Evolutionary conservation across 176 grass and related monocot species (phyloP), one percentile per base, ranked within the genome.

Genomic region (Microstegium vimineum): DNA sequence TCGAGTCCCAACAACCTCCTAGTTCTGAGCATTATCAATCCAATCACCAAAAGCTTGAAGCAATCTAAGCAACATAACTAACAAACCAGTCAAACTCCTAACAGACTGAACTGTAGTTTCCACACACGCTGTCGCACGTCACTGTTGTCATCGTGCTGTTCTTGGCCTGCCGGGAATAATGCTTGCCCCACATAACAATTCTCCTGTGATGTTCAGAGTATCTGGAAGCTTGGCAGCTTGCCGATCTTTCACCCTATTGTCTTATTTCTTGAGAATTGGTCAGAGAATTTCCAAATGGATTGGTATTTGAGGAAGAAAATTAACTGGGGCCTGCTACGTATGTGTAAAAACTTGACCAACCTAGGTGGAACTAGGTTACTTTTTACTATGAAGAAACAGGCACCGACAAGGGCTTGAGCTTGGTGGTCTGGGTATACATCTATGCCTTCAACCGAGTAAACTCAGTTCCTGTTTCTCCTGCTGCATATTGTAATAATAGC

Each of bases 151-250:
- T 54, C 1, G 18, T 54, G 49, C 49, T 54, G 49, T 51, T 20
- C 17, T 14, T 20, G 49, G 6, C 49, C 49, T 54, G 49, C 1
- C 3, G 1, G 17, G 18, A 22, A 22, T 54, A 54, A 18, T 54
- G 49, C 18, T 3, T 54, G 49, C 18, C 7, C 49, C 12, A 42
- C 47, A 54, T 22, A 22, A 54, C 6, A 54, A 62, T 10, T 68
- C 14, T 1, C 32, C 32, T 54, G 10, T 4, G 27, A 61, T 70
- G 45, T 78, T 69, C 8, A 32, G 6, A 73, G 43, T 49, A 47
- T 38, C 41, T 71, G 72, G 17, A 86, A 56, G 72, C 59, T 56
- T 74, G 42, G 14, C 23, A 86, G 52, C 69, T 26, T 66, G 8
- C 11, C 22, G 5, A 74, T 74, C 4, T 30, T 37, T 51, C 33